Base-by-base conservation (phyloP, 441 rosid species). In the Hura crepitans region DNA sequence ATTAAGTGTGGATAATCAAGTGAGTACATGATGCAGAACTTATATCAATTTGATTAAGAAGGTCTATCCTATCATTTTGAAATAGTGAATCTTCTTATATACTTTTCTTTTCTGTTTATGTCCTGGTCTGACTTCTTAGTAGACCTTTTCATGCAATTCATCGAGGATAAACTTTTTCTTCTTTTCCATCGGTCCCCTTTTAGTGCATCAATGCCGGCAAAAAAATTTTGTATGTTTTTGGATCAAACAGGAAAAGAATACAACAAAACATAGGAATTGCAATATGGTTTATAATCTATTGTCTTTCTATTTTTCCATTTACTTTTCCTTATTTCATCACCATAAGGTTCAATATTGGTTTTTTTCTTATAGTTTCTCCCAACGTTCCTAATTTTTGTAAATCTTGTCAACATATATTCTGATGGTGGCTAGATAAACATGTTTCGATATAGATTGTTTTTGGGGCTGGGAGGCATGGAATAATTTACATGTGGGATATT, bases 401-500 rank as follows among this genome's bases (percentile, higher is more conserved):
- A 25, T 59, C 1, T 45, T 59, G 11, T 62, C 28, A 4, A 39
- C 59, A 5, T 61, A 27, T 25, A 46, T 33, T 60, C 42, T 33
- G 10, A 35, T 22, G 50, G 62, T 66, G 53, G 56, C n/a, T 65
- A 14, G 13, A 28, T 42, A 9, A 31, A 43, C 12, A 49, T 58
- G 65, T 73, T 64, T 27, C 42, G 28, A 60, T 69, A 51, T 62
- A 95, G 99, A 78, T 81, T 53, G 80, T 95, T 72, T 86, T 90
- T 74, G 97, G 91, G 64, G 96, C 96, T 68, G 92, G 93, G 71
- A 82, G 82, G 81, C 72, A 78, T 69, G 99, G 98, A 74, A 77
- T 69, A 61, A 81, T 95, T 63, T 85, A 87, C 71, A 64, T 85
- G 66, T 95, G 98, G 98, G 98, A 95, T 85, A 85, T 95, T 69